Evolutionary conservation across 179 eudicot species (phyloP), one percentile per base, ranked within the genome.

Genomic region (Drosera spatulata): DNA sequence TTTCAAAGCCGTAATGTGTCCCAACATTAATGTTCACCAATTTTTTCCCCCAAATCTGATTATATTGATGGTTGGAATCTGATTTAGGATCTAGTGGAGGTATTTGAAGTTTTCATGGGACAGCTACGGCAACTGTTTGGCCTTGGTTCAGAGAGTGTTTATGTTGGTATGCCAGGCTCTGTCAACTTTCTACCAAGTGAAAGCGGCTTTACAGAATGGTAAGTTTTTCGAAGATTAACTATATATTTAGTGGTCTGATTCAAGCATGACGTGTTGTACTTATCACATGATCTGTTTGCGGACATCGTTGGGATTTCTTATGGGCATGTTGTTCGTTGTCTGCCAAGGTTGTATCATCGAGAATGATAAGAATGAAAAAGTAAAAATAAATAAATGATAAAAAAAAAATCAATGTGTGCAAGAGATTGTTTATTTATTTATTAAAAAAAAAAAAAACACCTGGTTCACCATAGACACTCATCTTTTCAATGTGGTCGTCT

Each of bases 161-260:
- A 80, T 67, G 69, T 53, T 58, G 97, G 87, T 71, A 76, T 74
- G 66, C 77, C 82, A 47, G 95, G 83, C 64, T 79, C 70, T 69
- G 61, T 77, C 43, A 66, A 58, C 68, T 77, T 86, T 67, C 73
- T 86, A 62, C 62, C 88, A 57, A 83, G 94, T 70, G 87, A 83
- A 74, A 78, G 79, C 65, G 99, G 97, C 73, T 94, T 94, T 73
- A 75, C 95, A 57, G 78, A 85, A 81, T 94, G 99, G 99, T 94
- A 66, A 84, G 83, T 13, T 60, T 46, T 5, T 43, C 53, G 46
- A 41, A 39, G 40, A 6, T 51, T 1, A n/a, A n/a, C 14, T 22
- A 22, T 51, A 13, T 51, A n/a, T 51, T 10, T 43, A 39, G 10
- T 48, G 33, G 33, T 62, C 50, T 33, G 9, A 33, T 37, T 53